Percentiles rank a stretch among this genome's conserved stretches.
Conservation (phyloP, 345 rosid genomes). For the Aurinia saxatilis region DNA sequence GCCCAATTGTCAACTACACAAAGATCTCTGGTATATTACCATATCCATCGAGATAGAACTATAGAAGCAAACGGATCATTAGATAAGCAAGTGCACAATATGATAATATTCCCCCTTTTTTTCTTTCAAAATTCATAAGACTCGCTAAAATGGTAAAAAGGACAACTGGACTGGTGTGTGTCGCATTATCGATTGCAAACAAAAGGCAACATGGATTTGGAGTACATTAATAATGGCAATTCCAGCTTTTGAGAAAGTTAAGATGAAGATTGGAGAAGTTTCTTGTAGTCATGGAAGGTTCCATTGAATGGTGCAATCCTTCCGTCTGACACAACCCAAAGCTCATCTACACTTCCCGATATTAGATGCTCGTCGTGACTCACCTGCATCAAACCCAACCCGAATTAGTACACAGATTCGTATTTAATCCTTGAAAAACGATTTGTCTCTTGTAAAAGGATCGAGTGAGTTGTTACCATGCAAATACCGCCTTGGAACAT, state of each 20-base stretch:
- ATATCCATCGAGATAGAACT: background rate
- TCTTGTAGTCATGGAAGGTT: conserved; percentile 89
- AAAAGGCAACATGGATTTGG: background rate
- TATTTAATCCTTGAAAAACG: background rate
- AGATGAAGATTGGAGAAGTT: conserved; percentile 57
- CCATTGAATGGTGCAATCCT: conserved; percentile 73
- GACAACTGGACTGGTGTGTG: no score
- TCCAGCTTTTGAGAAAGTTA: conserved; percentile 13
- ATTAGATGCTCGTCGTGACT: conserved; percentile 97
- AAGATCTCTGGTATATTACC: background rate
- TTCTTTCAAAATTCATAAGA: no score
- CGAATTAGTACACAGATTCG: background rate
- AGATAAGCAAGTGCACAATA: no score
- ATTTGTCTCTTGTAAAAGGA: background rate
- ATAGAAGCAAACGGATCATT: background rate
- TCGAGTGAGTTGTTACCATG: conserved; percentile 44
- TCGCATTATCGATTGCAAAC: background rate
- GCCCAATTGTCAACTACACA: background rate
- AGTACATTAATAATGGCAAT: background rate
- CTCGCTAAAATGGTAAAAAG: background rate
- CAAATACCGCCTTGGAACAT: conserved; percentile 95
- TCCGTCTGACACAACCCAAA: conserved; percentile 88
- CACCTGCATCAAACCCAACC: conserved; percentile 43
- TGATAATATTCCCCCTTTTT: no score
- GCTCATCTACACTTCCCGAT: conserved; percentile 94